phyloP scores from a whole-genome alignment of 805 yeast species.

The Saturnispora bothae region DNA sequence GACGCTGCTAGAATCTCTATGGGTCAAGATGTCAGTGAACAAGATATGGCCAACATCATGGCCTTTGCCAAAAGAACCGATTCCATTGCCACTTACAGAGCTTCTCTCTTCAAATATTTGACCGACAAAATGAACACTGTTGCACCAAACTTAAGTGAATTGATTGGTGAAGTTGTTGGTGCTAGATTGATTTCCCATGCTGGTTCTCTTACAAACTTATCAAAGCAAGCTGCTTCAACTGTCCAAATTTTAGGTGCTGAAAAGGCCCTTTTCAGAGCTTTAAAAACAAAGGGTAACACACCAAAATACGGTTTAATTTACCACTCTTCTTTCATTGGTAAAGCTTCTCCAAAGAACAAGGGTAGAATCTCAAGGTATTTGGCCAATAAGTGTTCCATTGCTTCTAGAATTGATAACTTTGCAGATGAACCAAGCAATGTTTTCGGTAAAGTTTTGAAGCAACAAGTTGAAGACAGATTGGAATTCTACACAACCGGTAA shows the following conservation, averaged over 20 bases:
- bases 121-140: constrained; percentile 95
- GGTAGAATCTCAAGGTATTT: constrained; percentile 97
- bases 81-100: constrained; percentile 83
- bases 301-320: constrained; percentile 94
- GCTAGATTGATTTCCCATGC: constrained; percentile 98
- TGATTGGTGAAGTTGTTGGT: constrained; percentile 98
- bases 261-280: constrained; percentile 91
- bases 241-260: constrained; percentile 97
- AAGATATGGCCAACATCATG: constrained; percentile 84
- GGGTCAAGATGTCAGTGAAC: constrained; percentile 97
- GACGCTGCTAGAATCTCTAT: constrained; percentile 94
- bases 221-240: constrained; percentile 98
- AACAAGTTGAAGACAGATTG: constrained; percentile 96
- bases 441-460: constrained; percentile 83
- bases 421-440: constrained; percentile 87
- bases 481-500: constrained; percentile 94
- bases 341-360: constrained; percentile 92
- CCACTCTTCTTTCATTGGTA: constrained; percentile 90
- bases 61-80: constrained; percentile 92
- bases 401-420: constrained; percentile 96
- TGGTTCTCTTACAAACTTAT: constrained; percentile 90
- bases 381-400: constrained; percentile 98
- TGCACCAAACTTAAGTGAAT: constrained; percentile 93
- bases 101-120: constrained; percentile 71
- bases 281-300: constrained; percentile 93